Evolutionary conservation across 208 protist species (phyloP).

Genomic region (Acanthamoeba culbertsoni): DNA sequence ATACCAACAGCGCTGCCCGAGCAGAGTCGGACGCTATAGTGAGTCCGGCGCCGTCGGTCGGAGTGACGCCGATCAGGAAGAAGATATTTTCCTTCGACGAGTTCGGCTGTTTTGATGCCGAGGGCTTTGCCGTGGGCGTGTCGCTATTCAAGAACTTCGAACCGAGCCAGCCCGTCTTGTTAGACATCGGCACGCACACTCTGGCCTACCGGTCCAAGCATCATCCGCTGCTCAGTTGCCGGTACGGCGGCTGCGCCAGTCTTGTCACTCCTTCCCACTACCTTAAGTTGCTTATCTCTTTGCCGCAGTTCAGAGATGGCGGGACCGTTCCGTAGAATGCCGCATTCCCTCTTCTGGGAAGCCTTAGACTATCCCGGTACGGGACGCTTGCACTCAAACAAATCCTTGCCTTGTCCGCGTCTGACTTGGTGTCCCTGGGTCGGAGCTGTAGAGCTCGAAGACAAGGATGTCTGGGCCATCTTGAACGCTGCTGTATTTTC

Average conservation of each 20-base stretch:
- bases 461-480: neutral
- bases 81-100: neutral
- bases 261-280: neutral
- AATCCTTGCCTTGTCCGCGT: too few species aligned
- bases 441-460: neutral
- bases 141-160: slow-evolving; percentile 1
- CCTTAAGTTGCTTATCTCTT: neutral
- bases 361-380: neutral
- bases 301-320: neutral
- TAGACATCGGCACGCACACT: neutral
- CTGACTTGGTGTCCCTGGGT: too few species aligned
- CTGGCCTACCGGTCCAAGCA: neutral
- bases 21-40: too few species aligned
- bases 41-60: neutral
- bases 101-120: neutral
- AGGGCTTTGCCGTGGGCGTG: neutral
- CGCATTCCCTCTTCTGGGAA: neutral
- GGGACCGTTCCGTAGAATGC: neutral
- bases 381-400: neutral
- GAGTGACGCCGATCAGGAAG: neutral
- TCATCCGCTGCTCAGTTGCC: neutral
- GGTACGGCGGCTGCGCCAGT: neutral
- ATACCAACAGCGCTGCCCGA: neutral
- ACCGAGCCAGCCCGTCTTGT: neutral
- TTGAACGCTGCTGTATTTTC: neutral